Percentiles rank a stretch among this genome's conserved stretches.
Conservation (phyloP, 2,329 filamentous ascomycete genomes). For the Cytospora chrysosperma region DNA sequence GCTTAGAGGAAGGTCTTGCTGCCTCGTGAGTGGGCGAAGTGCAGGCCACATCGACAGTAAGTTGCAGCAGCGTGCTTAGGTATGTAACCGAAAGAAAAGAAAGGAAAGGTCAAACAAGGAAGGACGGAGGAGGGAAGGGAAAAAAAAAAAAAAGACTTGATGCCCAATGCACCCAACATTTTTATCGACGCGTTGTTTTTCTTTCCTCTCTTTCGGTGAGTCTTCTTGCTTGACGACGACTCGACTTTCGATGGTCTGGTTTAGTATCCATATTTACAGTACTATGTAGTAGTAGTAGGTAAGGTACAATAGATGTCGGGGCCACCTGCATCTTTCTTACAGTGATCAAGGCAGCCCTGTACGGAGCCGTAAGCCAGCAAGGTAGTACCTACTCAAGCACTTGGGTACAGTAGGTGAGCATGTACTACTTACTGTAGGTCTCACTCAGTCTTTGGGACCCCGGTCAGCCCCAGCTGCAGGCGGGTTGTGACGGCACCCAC, state of each 20-base stretch:
- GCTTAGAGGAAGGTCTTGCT: not conserved
- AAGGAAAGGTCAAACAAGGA: not conserved
- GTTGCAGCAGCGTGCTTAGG: no score
- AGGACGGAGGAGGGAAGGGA: no score
- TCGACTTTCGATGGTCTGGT: not conserved
- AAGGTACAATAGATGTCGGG: no score
- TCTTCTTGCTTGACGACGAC: not conserved
- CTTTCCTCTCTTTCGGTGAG: not conserved
- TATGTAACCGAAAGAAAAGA: not conserved
- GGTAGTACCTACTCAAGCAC: not conserved
- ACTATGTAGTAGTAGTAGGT: no score
- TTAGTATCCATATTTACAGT: no score
- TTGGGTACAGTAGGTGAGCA: not conserved
- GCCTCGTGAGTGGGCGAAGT: not conserved
- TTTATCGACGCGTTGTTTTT: not conserved
- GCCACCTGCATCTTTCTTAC: no score
- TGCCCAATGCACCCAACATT: conserved; percentile 14
- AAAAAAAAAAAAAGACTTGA: no score
- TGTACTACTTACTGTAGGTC: no score
- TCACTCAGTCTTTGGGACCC: not conserved
- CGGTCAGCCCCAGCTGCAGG: not conserved
- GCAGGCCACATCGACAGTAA: not conserved
- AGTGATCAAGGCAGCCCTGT: no score
- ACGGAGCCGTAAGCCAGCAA: no score
- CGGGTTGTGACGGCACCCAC: not conserved